Evolutionary conservation across 169 alveolate species (phyloP), one percentile per base, ranked within the genome.

Genomic region (Cryptosporidium bovis): DNA sequence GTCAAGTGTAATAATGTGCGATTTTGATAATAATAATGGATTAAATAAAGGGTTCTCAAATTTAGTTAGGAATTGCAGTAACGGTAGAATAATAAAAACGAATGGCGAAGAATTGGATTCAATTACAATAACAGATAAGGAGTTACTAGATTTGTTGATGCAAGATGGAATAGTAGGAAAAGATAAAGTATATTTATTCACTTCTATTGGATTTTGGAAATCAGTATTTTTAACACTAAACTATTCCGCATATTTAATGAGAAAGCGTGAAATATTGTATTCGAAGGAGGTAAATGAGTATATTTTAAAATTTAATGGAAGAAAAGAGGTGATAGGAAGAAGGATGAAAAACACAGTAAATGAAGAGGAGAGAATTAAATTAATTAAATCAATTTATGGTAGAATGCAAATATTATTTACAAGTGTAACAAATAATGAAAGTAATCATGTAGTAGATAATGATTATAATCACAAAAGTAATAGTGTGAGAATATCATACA

Each of bases 131-230:
- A 51, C 83, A 29, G 56, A 31, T 16, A 51, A 34, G 12, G 27
- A 69, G 40, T 33, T 69, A 13, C 10, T 7, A 1, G 53, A 69
- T 10, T 56, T 69, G 60, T 20, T 69, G 51, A 33, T 34, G 6
- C 2, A 55, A n/a, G 83, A 69, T 53, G 83, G 83, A 0, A 53
- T 69, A 5, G 31, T 3, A 16, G 66, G 56, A 29, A 12, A 51
- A 18, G 33, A 24, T n/a, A 53, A 51, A 58, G 16, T 77, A 24
- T 2, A 5, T 12, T 53, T 77, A n/a, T 77, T 77, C 18, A 46
- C 65, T 44, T 77, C 87, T 15, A 7, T 77, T 24, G 87, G 77
- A n/a, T 29, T 77, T 40, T 77, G 87, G 87, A 77, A 77, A 27
- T 77, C 87, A 16, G 24, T 77, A 15, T 77, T 77, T 77, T 40